phyloP scores from a whole-genome alignment of 371 early-diverging fungal species.

The Mucor plumbeus region DNA sequence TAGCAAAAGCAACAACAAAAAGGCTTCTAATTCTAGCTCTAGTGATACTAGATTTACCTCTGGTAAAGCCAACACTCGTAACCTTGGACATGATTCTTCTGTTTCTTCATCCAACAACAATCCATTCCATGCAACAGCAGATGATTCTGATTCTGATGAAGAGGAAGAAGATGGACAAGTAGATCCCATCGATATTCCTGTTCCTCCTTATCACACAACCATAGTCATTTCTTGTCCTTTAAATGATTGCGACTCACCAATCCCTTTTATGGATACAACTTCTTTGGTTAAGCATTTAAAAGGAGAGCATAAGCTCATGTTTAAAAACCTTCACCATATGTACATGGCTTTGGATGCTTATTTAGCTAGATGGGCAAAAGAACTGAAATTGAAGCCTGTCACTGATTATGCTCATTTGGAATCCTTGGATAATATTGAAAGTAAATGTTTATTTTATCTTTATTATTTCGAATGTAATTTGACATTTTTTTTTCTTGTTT shows the following conservation, averaged over 20 bases:
- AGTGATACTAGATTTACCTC: background rate
- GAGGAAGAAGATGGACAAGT: slow-evolving; percentile 53
- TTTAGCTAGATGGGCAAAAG: slow-evolving; percentile 72
- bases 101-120: background rate
- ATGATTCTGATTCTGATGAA: slow-evolving; percentile 53
- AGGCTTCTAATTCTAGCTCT: background rate
- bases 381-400: slow-evolving; percentile 40
- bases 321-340: slow-evolving; percentile 82
- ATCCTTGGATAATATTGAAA: background rate
- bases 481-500: background rate
- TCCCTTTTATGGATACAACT: slow-evolving; percentile 69
- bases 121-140: slow-evolving; percentile 25
- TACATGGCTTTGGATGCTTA: slow-evolving; percentile 81
- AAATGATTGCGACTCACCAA: slow-evolving; percentile 49
- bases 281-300: slow-evolving; percentile 72
- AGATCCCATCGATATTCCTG: slow-evolving; percentile 52
- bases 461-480: no score
- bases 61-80: no score
- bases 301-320: slow-evolving; percentile 65
- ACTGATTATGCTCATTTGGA: slow-evolving; percentile 32
- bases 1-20: background rate
- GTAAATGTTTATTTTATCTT: background rate
- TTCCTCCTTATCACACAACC: slow-evolving; percentile 68
- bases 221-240: slow-evolving; percentile 64
- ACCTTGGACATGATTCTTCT: background rate